Evolutionary conservation across 345 rosid species (phyloP).

Genomic region (Linum lewisii): DNA sequence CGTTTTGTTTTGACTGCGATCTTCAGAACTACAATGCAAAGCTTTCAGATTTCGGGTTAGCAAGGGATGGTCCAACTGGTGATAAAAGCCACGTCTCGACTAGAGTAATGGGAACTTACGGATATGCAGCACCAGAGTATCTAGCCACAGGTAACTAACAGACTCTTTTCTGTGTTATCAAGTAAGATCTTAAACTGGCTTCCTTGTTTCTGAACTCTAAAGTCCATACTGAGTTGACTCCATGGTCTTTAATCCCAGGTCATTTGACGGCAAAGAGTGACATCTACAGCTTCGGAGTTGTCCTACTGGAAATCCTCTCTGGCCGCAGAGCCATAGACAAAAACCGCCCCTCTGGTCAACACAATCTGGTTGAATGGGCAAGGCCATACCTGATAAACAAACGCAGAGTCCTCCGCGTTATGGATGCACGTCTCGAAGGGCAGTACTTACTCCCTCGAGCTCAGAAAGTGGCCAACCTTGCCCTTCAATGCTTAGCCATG

Average conservation of each 20-base stretch:
- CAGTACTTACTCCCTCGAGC: conserved; percentile 4
- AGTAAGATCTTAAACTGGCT: no score
- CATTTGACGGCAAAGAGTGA: conserved; percentile 9
- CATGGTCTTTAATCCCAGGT: not conserved
- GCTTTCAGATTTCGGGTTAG: conserved; percentile 10
- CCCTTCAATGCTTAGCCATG: conserved; percentile 14
- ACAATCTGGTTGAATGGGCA: conserved; percentile 12
- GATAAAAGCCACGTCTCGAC: conserved; percentile 9
- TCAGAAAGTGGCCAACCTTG: conserved; percentile 9
- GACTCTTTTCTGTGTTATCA: not conserved
- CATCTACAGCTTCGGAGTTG: conserved; percentile 10
- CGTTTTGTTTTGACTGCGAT: not conserved
- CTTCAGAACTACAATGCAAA: conserved; percentile 7
- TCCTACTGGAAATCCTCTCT: conserved; percentile 7
- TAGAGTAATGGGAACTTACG: conserved; percentile 9
- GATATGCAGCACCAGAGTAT: conserved; percentile 11
- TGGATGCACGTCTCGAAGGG: conserved; percentile 12
- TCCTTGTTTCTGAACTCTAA: not conserved
- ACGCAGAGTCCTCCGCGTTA: conserved; percentile 1
- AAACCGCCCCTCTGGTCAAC: conserved; percentile 8
- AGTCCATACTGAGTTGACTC: not conserved
- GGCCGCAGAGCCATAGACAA: conserved; percentile 11
- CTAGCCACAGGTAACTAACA: conserved; percentile 1
- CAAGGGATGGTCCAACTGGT: conserved; percentile 10
- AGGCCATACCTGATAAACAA: conserved; percentile 8